A percentile compares a stretch with the other conserved stretches of the same genome.
phyloP scores from a whole-genome alignment of 176 grass and related monocot genomes.

The Saccharum officinarum region DNA sequence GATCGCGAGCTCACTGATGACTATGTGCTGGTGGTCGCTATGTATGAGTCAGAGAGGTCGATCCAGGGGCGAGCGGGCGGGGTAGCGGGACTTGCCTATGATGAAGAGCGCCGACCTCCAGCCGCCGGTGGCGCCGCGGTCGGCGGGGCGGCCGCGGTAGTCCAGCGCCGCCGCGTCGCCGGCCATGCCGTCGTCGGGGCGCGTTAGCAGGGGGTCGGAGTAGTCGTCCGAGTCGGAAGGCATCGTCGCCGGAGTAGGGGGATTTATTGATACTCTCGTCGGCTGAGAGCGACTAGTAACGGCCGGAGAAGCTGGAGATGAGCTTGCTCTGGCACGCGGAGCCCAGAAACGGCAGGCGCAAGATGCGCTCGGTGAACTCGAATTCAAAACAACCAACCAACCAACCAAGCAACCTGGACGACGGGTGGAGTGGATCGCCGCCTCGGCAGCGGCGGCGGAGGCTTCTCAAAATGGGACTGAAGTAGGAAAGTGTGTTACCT shows the following conservation, averaged over 20 bases:
- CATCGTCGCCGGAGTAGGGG: slow-evolving; percentile 19
- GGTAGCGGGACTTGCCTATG: slow-evolving; percentile 39
- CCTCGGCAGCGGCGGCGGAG: slow-evolving; percentile 24
- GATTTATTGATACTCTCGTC: not conserved
- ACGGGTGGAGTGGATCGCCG: not conserved
- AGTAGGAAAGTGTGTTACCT: not conserved
- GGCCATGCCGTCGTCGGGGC: not conserved
- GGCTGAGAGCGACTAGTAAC: not conserved
- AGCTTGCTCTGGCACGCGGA: not conserved
- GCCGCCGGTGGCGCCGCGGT: slow-evolving; percentile 47
- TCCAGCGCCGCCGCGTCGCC: slow-evolving; percentile 24
- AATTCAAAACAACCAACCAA: not conserved
- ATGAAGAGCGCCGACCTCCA: slow-evolving; percentile 62
- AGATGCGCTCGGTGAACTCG: not conserved
- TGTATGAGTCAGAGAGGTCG: not conserved
- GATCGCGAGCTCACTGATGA: not conserved
- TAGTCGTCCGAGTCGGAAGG: not conserved
- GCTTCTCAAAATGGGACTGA: not conserved
- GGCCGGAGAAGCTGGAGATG: not conserved
- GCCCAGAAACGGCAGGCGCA: not conserved
- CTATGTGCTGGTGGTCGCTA: not conserved
- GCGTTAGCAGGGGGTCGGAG: slow-evolving; percentile 38
- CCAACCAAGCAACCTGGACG: not conserved
- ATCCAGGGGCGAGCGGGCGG: not conserved
- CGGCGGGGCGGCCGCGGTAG: slow-evolving; percentile 51